Base-by-base conservation (phyloP, 352 stramenopile species). In the Phytophthora parvispora region DNA sequence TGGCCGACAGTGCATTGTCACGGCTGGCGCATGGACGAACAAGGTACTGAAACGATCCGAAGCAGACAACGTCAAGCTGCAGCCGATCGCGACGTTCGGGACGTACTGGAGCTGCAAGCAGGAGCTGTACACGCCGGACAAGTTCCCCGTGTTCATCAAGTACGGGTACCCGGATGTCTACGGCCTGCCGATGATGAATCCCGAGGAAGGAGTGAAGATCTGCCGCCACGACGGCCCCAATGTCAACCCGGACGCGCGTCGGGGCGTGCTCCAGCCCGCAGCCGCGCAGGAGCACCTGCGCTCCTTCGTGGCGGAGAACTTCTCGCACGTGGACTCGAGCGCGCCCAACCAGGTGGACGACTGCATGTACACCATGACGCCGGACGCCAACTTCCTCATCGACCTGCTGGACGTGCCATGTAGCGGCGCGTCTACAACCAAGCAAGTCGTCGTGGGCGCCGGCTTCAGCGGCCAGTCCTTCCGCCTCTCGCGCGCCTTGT, bases 291-390 rank as follows among this genome's bases (percentile, higher is more conserved):
- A 51, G 22, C 40, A 70, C 13, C 45, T 94, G n/a, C 53, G 64
- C 24, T 16, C 62, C 24, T 88, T 89, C 40, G 51, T 92, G 1
- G 63, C 53, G 9, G 55, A 72, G 12, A 78, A 78, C 47, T 91
- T 94, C 48, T 78, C 78, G 5, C 60, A 83, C 8, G 78, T 92
- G 36, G 78, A 91, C 53, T 64, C 86, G 7, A 84, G 52, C 15
- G 52, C 42, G 0, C 69, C 72, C 8, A 80, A 67, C 36, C 72
- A 82, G n/a, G 71, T 82, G 7, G 83, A 89, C 42, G 27, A 87
- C 45, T 97, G 90, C 66, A 90, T 97, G 77, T 96, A 96, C 72
- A 94, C 86, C 31, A 94, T 95, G 84, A 93, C 87, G 4, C 64
- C 68, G 31, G 8, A 38, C 8, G 12, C 31, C 9, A 38, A 38